These are phyloP conservation scores for Fusarium falciforme DNA, from an alignment of 2,329 filamentous ascomycete species.

Conservation along the genomic window DNA sequence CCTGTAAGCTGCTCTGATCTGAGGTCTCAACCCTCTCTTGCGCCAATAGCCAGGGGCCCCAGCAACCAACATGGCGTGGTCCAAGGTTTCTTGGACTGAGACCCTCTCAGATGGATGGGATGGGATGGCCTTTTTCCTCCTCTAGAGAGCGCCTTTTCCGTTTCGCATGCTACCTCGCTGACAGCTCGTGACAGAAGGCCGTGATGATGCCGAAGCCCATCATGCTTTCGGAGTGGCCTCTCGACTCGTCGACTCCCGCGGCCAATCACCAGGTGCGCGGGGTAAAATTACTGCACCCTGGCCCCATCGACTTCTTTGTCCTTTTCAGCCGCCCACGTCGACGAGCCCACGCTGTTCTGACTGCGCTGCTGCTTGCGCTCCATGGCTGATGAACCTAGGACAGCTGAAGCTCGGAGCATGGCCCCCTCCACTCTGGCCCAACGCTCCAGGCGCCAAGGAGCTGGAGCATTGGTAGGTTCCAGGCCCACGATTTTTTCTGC, in stretches of 20 bases:
- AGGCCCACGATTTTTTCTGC: conserved; percentile 1
- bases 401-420: conserved; percentile 1
- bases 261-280: conserved; percentile 25
- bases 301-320: conserved; percentile 4
- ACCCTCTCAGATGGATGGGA: not conserved
- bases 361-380: not conserved
- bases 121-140: not conserved
- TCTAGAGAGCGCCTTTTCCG: not conserved
- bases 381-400: conserved; percentile 8
- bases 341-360: conserved; percentile 10
- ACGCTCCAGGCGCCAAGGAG: conserved; percentile 6
- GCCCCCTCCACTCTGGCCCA: not conserved
- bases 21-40: not conserved
- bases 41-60: conserved; percentile 9
- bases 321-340: conserved; percentile 18
- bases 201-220: conserved; percentile 37
- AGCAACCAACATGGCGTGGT: conserved; percentile 29
- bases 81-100: conserved; percentile 19
- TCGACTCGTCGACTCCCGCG: not conserved
- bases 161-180: conserved; percentile 20
- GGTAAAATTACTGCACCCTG: conserved; percentile 18
- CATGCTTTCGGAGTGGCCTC: conserved; percentile 19
- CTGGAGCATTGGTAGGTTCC: not conserved
- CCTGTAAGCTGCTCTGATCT: conserved; percentile 2
- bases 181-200: conserved; percentile 22